Evolutionary conservation across 192 early-diverging fungal species (phyloP).

Genomic region (Endogone sp.): DNA sequence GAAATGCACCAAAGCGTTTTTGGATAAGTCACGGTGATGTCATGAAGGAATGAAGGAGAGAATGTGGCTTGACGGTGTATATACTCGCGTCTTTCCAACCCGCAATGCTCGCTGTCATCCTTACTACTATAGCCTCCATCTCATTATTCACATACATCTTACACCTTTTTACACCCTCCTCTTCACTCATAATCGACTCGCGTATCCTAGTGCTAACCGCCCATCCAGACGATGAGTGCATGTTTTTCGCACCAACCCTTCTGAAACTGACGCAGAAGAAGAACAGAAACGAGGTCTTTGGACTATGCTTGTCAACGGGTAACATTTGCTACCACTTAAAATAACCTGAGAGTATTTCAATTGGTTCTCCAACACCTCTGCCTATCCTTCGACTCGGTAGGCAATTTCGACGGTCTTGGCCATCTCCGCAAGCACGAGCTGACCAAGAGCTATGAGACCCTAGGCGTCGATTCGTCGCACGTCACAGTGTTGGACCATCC

Average conservation of each 20-base stretch:
- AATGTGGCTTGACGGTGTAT: no score
- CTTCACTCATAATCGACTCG: constrained; percentile 3
- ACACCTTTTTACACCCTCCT: background rate
- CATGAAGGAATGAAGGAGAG: no score
- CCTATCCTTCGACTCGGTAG: constrained; percentile 34
- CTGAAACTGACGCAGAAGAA: constrained; percentile 40
- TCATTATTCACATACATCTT: background rate
- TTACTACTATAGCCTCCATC: background rate
- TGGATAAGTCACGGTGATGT: no score
- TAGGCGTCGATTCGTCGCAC: constrained; percentile 49
- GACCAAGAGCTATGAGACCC: constrained; percentile 46
- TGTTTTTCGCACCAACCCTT: constrained; percentile 92
- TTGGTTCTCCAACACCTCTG: background rate
- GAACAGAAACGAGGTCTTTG: constrained; percentile 53
- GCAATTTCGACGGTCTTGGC: constrained; percentile 70
- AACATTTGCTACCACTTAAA: constrained; percentile 20
- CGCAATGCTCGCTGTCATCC: background rate
- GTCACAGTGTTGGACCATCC: constrained; percentile 51
- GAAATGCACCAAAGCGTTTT: no score
- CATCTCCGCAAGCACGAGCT: constrained; percentile 58
- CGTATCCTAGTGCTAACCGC: constrained; percentile 71
- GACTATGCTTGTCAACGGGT: constrained; percentile 87
- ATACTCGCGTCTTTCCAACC: no score
- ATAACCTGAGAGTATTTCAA: background rate
- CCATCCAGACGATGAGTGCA: constrained; percentile 98